Base-by-base conservation (phyloP, 768 basidiomycete species). In the Kwoniella mangroviensis region DNA sequence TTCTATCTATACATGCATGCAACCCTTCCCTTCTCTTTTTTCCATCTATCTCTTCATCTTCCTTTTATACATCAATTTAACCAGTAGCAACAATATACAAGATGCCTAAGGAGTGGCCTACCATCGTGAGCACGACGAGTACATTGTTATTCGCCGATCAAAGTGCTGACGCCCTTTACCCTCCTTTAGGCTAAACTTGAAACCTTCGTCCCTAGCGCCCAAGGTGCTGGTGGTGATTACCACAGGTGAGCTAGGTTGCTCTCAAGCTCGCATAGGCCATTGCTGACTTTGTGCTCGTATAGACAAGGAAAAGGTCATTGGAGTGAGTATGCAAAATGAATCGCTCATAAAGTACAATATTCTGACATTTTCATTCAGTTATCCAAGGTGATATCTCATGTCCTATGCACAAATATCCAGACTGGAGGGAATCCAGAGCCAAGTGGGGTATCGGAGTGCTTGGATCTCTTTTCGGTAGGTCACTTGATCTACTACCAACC, bases 371-470 rank as follows among this genome's bases (percentile, higher is more conserved):
- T 12, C 40, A 9, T 6, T 17, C 26, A 75, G 80, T 81, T 69
- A 76, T 81, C 61, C 69, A 72, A 59, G 81, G 82, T 24, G 75
- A 81, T 72, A 84, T 83, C 71, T 79, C 81, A 24, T 83, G 81
- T 75, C 83, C 82, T 22, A 83, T 84, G 83, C 79, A 78, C 53
- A 72, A 76, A 43, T 84, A 79, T 75, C 76, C 75, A 53, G 78
- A 84, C 67, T 84, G 79, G 67, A 75, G 79, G 1, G 64, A 69
- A 13, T 81, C 80, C 17, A 81, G 83, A 17, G 82, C 84, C 9
- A 79, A 79, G 1, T 84, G 83, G 82, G 84, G 84, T 63, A 84
- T 85, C 73, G 84, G 83, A 42, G 84, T 85, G 11, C 82, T 85
- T 63, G 84, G 84, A 22, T 81, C 79, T 26, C 70, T 85, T 59